These are phyloP conservation scores for Plasmodium knowlesi DNA, from an alignment of 169 alveolate species.

Conservation along the genomic window DNA sequence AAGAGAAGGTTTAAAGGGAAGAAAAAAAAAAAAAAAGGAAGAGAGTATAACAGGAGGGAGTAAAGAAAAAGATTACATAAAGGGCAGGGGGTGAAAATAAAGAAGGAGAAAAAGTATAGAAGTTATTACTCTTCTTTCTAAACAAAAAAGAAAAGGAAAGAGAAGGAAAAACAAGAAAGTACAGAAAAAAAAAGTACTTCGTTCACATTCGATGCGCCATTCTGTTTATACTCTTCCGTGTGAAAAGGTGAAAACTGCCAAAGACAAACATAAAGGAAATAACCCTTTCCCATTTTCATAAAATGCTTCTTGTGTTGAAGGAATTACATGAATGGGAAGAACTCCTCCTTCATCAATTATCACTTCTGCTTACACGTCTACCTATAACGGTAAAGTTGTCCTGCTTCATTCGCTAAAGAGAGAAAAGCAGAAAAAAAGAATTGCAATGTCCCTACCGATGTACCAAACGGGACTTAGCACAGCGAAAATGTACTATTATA, in stretches of 20 bases:
- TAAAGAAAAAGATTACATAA: too few species aligned
- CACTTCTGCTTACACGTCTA: slow-evolving; percentile 11
- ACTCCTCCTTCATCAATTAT: background rate
- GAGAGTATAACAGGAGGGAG: too few species aligned
- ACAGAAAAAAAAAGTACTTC: background rate
- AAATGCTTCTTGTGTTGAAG: background rate
- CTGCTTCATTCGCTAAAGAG: slow-evolving; percentile 10
- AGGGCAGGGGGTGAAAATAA: too few species aligned
- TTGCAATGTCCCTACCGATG: background rate
- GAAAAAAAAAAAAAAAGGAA: too few species aligned
- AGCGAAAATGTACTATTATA: background rate
- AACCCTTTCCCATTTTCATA: background rate
- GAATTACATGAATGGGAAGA: background rate
- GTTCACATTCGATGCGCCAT: background rate
- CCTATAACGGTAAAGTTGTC: slow-evolving; percentile 38
- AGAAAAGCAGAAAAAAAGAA: background rate
- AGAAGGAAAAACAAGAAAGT: too few species aligned
- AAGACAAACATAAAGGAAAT: background rate
- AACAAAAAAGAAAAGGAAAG: too few species aligned
- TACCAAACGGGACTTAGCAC: background rate
- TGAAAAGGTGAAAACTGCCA: background rate
- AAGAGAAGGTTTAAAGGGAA: too few species aligned
- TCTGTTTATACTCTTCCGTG: background rate
- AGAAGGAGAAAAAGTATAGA: too few species aligned
- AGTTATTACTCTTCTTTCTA: too few species aligned